Evolutionary conservation across 257 asterid species (phyloP).

Genomic region (Fraxinus pennsylvanica): DNA sequence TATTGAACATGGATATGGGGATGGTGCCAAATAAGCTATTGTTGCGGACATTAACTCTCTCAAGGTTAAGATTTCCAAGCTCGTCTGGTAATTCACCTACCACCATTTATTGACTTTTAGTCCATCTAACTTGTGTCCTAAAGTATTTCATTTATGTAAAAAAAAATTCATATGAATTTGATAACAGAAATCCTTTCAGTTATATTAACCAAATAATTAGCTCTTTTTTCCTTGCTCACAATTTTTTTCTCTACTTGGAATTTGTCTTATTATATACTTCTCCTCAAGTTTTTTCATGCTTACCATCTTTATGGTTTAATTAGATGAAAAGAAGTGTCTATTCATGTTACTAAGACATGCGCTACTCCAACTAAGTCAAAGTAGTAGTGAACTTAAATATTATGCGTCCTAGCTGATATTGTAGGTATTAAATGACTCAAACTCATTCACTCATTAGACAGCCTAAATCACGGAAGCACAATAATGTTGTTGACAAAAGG

Average conservation of each 20-base stretch:
- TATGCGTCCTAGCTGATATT: too few species aligned
- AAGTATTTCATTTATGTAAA: neutral
- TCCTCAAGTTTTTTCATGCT: neutral
- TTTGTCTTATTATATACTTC: neutral
- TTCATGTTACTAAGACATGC: neutral
- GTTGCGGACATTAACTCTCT: neutral
- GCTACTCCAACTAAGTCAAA: neutral
- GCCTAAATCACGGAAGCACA: too few species aligned
- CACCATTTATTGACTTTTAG: neutral
- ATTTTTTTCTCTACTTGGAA: neutral
- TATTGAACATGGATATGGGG: conserved; percentile 23
- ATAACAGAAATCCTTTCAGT: too few species aligned
- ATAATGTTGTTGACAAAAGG: too few species aligned
- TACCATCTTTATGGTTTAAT: neutral
- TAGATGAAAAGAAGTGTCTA: neutral
- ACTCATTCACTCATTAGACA: too few species aligned
- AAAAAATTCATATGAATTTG: neutral
- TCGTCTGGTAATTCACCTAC: conserved; percentile 37
- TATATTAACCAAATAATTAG: too few species aligned
- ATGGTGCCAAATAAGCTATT: conserved; percentile 13
- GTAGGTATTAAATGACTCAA: too few species aligned
- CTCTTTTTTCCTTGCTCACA: too few species aligned
- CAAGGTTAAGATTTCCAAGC: conserved; percentile 27
- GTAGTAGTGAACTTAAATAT: too few species aligned
- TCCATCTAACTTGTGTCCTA: neutral